Evolutionary conservation across 2,329 filamentous ascomycete species (phyloP).

Genomic region (Bipolaris oryzae): DNA sequence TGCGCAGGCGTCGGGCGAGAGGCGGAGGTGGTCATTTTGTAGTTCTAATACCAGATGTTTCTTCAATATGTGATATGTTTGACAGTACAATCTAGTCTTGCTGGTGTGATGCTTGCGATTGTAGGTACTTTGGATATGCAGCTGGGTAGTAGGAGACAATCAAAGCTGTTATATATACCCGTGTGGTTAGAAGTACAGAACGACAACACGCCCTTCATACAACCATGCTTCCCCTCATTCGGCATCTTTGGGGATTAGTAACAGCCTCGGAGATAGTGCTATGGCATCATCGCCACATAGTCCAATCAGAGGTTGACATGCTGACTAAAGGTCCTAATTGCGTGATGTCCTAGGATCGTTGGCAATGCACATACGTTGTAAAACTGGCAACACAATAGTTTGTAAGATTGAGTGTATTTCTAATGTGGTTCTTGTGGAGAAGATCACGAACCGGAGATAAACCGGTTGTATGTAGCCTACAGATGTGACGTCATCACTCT

Average conservation of each 20-base stretch:
- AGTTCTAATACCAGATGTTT: neutral
- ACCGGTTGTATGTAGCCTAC: neutral
- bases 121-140: constrained; percentile 19
- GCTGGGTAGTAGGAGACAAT: constrained; percentile 8
- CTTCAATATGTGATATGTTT: neutral
- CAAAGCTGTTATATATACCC: constrained; percentile 29
- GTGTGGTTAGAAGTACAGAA: constrained; percentile 39
- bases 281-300: neutral
- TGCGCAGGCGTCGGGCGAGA: constrained; percentile 52
- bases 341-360: constrained; percentile 22
- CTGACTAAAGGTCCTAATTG: constrained; percentile 39
- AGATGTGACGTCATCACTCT: neutral
- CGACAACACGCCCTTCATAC: constrained; percentile 16
- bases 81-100: neutral
- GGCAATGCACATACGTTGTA: neutral
- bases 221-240: constrained; percentile 22
- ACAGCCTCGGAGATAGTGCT: no score
- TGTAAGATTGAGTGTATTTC: constrained; percentile 9
- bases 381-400: neutral
- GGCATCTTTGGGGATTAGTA: constrained; percentile 10
- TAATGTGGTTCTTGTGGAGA: neutral
- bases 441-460: constrained; percentile 3
- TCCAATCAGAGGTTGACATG: constrained; percentile 23
- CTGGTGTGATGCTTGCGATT: constrained; percentile 8
- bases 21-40: constrained; percentile 53